Base-by-base conservation (phyloP, 208 protist species). In the Acanthamoeba rhysodes region DNA sequence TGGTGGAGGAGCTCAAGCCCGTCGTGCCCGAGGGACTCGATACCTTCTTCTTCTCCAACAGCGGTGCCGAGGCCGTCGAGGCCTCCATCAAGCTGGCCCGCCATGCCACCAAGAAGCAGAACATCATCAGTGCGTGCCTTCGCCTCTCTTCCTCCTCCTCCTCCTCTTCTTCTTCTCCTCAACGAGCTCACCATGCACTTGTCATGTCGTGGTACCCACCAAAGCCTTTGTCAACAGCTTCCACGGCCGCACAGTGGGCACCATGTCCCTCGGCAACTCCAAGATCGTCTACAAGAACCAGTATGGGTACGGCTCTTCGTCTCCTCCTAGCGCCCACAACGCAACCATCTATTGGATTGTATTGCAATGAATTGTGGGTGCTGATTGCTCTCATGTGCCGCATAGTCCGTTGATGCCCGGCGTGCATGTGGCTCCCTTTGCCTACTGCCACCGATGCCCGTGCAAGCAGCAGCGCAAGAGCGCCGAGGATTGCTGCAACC, bases 241-340 rank as follows among this genome's bases (percentile, higher is more conserved):
- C 64, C 87, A 93, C 41, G 87, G 87, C 1, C 87, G 87, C 45
- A 93, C 87, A 7, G 50, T 93, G 37, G 87, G 87, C 27, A 96
- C 96, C 24, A 95, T 96, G 95, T 59, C 96, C 37, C 45, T 97
- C 34, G 97, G 96, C 74, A 96, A 96, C 32, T 95, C 82, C 62
- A 97, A 97, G 95, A 96, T 72, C 88, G 87, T 97, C 62, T 97
- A 97, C 88, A 72, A 37, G 66, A 72, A 72, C 66, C 66, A 72
- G 16, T 72, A 72, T n/a, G 66, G 66, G 66, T 72, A 68, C 62
- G 66, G 8, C 9, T 41, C 1, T 9, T 72, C 66, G 9, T 18
- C n/a, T n/a, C 14, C 9, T n/a, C n/a, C n/a, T n/a, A n/a, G n/a
- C n/a, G n/a, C n/a, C n/a, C n/a, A n/a, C n/a, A n/a, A n/a, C n/a